Evolutionary conservation across 768 basidiomycete species (phyloP).

Genomic region (Suillus brevipes): DNA sequence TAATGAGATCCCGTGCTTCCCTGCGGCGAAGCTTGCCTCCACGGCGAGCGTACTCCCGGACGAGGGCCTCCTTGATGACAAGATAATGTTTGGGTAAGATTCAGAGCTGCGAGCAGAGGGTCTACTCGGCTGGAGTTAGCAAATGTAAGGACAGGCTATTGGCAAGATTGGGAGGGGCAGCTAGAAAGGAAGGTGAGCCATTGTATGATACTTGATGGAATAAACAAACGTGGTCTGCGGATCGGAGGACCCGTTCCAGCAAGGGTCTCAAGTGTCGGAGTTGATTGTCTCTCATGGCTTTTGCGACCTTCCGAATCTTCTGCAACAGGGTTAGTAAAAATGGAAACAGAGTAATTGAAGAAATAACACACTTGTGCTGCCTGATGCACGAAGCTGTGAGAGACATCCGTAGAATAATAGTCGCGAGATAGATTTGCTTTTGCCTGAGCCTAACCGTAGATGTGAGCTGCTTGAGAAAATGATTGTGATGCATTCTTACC

Average conservation of each 20-base stretch:
- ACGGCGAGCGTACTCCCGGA: conserved; percentile 88
- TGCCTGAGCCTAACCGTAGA: conserved; percentile 52
- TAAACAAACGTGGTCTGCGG: conserved; percentile 42
- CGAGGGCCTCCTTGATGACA: conserved; percentile 91
- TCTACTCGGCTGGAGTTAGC: conserved; percentile 84
- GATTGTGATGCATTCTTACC: conserved; percentile 42
- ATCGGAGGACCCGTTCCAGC: conserved; percentile 39
- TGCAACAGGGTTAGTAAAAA: conserved; percentile 22
- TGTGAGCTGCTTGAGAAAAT: neutral
- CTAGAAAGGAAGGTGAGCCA: conserved; percentile 24
- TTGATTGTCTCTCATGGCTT: conserved; percentile 61
- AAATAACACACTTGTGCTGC: conserved; percentile 51
- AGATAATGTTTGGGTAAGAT: conserved; percentile 96
- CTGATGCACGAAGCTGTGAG: conserved; percentile 45
- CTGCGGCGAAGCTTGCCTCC: conserved; percentile 85
- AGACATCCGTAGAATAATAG: conserved; percentile 54
- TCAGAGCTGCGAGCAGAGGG: conserved; percentile 83
- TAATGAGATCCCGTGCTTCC: conserved; percentile 87
- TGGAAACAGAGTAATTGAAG: conserved; percentile 20
- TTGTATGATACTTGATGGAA: neutral
- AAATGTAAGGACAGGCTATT: conserved; percentile 89
- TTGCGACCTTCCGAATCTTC: conserved; percentile 53
- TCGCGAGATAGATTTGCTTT: conserved; percentile 61
- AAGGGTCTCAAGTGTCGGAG: conserved; percentile 49
- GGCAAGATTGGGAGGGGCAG: conserved; percentile 81